Base-by-base conservation (phyloP, 805 yeast species). In the Starmerella bacillaris region DNA sequence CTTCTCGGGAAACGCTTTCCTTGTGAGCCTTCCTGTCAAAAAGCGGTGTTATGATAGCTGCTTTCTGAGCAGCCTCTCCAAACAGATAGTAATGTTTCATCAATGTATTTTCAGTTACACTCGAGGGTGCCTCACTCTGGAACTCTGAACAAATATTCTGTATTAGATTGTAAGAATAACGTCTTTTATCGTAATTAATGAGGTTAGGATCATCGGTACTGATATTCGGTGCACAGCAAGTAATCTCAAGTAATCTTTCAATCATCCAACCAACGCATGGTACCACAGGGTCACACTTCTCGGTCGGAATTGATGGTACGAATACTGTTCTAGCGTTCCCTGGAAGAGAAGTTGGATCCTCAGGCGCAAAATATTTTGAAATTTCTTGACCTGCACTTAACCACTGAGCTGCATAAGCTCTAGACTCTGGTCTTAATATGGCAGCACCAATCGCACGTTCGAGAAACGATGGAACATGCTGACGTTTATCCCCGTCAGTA, bases 261-360 rank as follows among this genome's bases (percentile, higher is more conserved):
- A 77, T 61, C 34, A 82, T 62, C 96, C 96, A 86, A 8, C 95
- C 95, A 39, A 82, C 70, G 49, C 94, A 84, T 2, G 93, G 89
- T 4, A 82, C 69, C 33, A 79, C 57, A 0, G 73, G 64, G 21
- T 29, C 30, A 9, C 43, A 43, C n/a, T 51, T 37, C 24, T 35
- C 29, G 3, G 39, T 32, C 9, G 48, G 45, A 9, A 57, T 38
- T 11, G 36, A 35, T 1, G 60, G 60, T 17, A 57, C 45, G 34
- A 40, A 48, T 3, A 48, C 26, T n/a, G 37, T 32, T 8, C 34
- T 32, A 15, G 40, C 33, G 19, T 47, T 47, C 14, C 47, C 50
- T 20, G 19, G 31, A 8, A 4, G 6, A 7, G 31, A 15, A 12
- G 8, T 21, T 7, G 15, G 18, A 24, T 27, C 37, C 15, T 21